A percentile compares a stretch with the other conserved stretches of the same genome.
Evolutionary conservation across 2,329 filamentous ascomycete genomes (phyloP).

Genomic region (Fusarium burgessii): DNA sequence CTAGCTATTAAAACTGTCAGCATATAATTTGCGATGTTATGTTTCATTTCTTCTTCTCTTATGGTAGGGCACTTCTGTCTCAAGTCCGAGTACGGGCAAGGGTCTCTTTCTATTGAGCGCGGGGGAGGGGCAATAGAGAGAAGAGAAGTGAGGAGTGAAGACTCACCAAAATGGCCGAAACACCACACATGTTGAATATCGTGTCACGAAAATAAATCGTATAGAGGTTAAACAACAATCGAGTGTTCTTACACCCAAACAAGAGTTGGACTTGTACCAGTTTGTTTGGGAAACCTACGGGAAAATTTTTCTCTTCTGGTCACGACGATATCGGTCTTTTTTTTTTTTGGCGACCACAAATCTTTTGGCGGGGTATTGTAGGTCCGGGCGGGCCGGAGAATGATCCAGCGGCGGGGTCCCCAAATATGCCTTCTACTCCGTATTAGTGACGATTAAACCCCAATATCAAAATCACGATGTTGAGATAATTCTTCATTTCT

Average conservation of each 20-base stretch:
- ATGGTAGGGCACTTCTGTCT: constrained; percentile 27
- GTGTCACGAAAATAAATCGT: constrained; percentile 13
- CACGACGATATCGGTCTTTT: constrained; percentile 35
- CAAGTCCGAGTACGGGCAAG: constrained; percentile 33
- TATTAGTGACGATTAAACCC: constrained; percentile 4
- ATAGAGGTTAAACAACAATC: constrained; percentile 5
- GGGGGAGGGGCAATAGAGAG: constrained; percentile 29
- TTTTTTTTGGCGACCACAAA: constrained; percentile 35
- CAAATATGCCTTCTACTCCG: constrained; percentile 8
- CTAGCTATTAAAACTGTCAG: constrained; percentile 44
- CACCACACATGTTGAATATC: constrained; percentile 39
- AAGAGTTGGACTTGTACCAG: constrained; percentile 16
- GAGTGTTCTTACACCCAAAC: constrained; percentile 19
- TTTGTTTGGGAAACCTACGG: constrained; percentile 25
- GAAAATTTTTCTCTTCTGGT: constrained; percentile 28
- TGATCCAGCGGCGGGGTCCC: constrained; percentile 24
- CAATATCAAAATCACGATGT: background rate
- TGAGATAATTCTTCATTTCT: background rate
- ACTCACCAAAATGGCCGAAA: constrained; percentile 39
- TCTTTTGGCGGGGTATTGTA: constrained; percentile 30
- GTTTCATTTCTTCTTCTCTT: constrained; percentile 9
- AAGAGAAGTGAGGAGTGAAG: constrained; percentile 8
- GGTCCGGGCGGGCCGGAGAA: constrained; percentile 26
- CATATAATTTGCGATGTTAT: background rate
- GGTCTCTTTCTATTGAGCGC: constrained; percentile 25